Evolutionary conservation across 257 asterid genomes (phyloP).

Genomic region (Solanum bulbocastanum): DNA sequence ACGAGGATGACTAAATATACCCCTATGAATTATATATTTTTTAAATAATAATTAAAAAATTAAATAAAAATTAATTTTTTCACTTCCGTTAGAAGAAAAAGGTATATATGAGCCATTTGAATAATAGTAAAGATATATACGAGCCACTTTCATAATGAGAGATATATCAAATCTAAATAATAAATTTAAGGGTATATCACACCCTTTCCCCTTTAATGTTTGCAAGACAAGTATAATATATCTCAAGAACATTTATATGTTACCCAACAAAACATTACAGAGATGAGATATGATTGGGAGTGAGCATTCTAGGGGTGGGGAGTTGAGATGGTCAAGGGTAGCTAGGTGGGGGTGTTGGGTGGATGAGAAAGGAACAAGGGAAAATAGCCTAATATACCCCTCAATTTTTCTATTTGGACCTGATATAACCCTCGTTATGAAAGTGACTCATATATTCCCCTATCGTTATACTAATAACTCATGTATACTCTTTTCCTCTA

Average conservation of each 20-base stretch:
- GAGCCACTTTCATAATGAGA: not conserved
- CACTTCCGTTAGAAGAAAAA: not conserved
- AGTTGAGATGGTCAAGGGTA: not conserved
- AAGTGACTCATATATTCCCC: no score
- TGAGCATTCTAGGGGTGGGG: not conserved
- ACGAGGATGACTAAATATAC: not conserved
- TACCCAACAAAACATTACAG: not conserved
- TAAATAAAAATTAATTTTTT: no score
- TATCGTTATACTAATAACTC: not conserved
- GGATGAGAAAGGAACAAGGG: not conserved
- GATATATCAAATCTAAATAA: not conserved
- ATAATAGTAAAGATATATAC: no score
- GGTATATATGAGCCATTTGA: no score
- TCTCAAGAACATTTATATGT: not conserved
- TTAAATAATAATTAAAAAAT: no score
- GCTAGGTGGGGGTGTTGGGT: not conserved
- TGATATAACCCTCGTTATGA: not conserved
- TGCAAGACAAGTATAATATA: no score
- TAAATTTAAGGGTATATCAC: no score
- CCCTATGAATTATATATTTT: not conserved
- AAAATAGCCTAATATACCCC: not conserved
- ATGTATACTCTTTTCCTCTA: no score
- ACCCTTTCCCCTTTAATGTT: not conserved
- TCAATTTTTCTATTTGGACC: no score
- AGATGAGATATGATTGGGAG: not conserved